Evolutionary conservation across 805 yeast species (phyloP), one percentile per base, ranked within the genome.

Genomic region (Grigorovia transvaalensis): DNA sequence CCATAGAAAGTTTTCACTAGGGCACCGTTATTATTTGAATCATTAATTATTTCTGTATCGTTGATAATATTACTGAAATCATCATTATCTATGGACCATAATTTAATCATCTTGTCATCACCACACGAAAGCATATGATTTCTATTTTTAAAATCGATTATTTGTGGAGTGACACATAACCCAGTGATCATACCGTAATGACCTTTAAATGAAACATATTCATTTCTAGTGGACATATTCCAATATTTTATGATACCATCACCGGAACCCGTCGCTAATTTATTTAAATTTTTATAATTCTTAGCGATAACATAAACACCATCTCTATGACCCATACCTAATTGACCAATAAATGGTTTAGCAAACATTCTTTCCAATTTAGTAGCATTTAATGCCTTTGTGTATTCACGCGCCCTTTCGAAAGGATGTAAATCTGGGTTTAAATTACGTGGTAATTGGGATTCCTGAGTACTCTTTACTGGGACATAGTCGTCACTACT

Each of bases 281-380:
- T 82, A 61, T 81, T 85, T 49, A 89, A 74, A 46, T 78, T 73
- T 45, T 76, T 70, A 64, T 81, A 81, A 68, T 90, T 85, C 67
- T 84, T 85, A 6, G 96, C 95, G 47, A 93, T 78, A 17, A 83
- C 73, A 68, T 93, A 91, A 13, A 93, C 88, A 53, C 97, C 98
- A 65, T 93, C 99, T 52, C 91, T 74, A 64, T 95, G 99, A 9
- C 99, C 99, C 54, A 80, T 78, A 2, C 99, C 99, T 41, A 93
- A 71, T 65, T 93, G 98, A 0, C 96, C 96, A 19, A 95, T 76
- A 68, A 93, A 93, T 2, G 99, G 99, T 64, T 90, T 90, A 0
- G 99, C 98, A 77, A 93, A 93, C 86, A 93, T 84, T 58, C 97
- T 78, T 65, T 91, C 98, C 71, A 93, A 68, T 66, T 93, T 93